Evolutionary conservation across 1,284 basidiomycete species (phyloP).

Genomic region (Stygiomarasmius scandens): DNA sequence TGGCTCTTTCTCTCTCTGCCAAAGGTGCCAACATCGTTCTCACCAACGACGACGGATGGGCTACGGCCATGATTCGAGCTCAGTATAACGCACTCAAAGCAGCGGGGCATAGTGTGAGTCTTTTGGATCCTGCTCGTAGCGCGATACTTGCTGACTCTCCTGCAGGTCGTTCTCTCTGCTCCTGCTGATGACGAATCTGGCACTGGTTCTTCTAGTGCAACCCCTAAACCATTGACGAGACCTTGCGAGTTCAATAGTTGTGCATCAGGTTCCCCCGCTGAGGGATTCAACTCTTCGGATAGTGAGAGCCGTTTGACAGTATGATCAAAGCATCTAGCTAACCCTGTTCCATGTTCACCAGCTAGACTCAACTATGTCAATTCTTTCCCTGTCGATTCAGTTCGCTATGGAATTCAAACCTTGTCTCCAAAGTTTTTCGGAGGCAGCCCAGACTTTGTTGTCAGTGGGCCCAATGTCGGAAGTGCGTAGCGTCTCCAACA

Average conservation of each 20-base stretch:
- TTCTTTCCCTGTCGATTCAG: constrained; percentile 47
- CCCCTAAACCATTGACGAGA: constrained; percentile 27
- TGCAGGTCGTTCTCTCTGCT: constrained; percentile 40
- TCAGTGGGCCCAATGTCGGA: constrained; percentile 56
- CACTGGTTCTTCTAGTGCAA: constrained; percentile 37
- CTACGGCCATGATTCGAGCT: constrained; percentile 50
- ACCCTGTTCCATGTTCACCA: constrained; percentile 5
- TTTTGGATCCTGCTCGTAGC: background rate
- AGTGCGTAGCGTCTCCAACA: constrained; percentile 30
- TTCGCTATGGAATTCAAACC: constrained; percentile 49
- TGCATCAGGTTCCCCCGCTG: constrained; percentile 43
- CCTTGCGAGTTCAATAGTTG: constrained; percentile 47
- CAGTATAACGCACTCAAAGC: constrained; percentile 40
- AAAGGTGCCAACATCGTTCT: too few relatives aligned
- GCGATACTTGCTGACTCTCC: background rate
- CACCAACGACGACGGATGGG: constrained; percentile 57
- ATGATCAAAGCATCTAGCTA: too few relatives aligned
- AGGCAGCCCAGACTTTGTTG: constrained; percentile 50
- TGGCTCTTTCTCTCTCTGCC: too few relatives aligned
- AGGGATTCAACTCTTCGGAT: constrained; percentile 44
- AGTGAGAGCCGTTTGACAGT: constrained; percentile 34
- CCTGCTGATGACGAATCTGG: constrained; percentile 48
- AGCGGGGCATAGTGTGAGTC: constrained; percentile 44
- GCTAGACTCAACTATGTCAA: constrained; percentile 45
- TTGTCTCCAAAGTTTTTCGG: constrained; percentile 47